These are phyloP conservation scores for Plasmodium coatneyi DNA, from an alignment of 169 alveolate species.

Conservation along the genomic window DNA sequence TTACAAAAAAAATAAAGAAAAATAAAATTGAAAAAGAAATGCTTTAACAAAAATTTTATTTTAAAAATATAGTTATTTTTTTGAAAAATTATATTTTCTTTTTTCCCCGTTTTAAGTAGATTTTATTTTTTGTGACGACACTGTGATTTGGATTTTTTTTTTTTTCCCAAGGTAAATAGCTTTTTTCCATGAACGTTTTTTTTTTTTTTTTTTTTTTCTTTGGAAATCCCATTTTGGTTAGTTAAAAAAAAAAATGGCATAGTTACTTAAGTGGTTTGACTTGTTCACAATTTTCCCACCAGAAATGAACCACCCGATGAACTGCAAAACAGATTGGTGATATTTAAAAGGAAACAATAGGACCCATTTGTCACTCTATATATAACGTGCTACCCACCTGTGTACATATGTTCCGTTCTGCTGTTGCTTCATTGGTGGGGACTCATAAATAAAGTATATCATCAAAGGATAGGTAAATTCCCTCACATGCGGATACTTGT, in stretches of 20 bases:
- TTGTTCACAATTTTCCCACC: background rate
- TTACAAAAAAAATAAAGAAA: background rate
- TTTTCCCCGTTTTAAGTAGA: background rate
- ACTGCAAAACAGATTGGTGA: background rate
- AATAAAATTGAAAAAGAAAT: background rate
- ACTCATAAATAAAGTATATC: background rate
- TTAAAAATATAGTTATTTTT: background rate
- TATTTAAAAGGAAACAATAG: background rate
- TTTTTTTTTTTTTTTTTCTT: background rate
- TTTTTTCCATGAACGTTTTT: background rate
- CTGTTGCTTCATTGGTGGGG: background rate
- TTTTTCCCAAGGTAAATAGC: background rate
- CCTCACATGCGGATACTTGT: background rate
- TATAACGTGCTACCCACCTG: background rate
- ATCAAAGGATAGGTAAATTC: background rate
- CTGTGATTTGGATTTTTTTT: background rate
- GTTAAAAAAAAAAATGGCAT: background rate
- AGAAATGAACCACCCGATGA: background rate
- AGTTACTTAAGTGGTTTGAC: constrained; percentile 29
- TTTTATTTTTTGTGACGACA: background rate
- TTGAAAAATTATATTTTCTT: background rate
- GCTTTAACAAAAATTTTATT: background rate
- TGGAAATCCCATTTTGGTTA: background rate
- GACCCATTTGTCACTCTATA: background rate
- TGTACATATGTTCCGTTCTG: background rate